Evolutionary conservation across 208 protist species (phyloP), one percentile per base, ranked within the genome.

Genomic region (Leishmania mexicana): DNA sequence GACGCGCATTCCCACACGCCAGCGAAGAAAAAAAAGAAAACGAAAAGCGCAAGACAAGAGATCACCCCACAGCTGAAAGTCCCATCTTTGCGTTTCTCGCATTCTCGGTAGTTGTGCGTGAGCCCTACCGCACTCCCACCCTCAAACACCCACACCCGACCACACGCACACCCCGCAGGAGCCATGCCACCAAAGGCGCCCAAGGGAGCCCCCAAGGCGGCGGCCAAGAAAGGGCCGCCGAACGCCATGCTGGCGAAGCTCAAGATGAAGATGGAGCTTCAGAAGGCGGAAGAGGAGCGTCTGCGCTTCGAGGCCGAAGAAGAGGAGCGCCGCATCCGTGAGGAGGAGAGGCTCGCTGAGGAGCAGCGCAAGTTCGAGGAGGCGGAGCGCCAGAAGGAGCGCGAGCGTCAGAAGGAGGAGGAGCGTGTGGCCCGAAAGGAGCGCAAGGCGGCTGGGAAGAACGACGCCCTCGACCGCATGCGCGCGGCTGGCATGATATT

Each of bases 231-330:
- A 85, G 93, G 92, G 68, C 89, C 92, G 47, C 90, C 93, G 17
- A 83, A 87, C 57, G 92, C 89, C 19, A 95, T 96, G 92, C 70
- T 98, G n/a, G 94, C 94, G 24, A 95, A 96, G 87, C 85, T 98
- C 35, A 98, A 98, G 85, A 89, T 91, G 87, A 93, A 97, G 89
- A 97, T 96, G 92, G 94, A 97, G 86, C 87, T 91, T 85, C 90
- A 97, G 83, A 90, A 91, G 54, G 90, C 85, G n/a, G 93, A 97
- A 58, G 92, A 98, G 83, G 88, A 97, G 51, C 94, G 95, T 19
- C 74, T 91, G 51, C 85, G 90, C 49, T 75, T 79, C 21, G 95
- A 98, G 81, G 89, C 76, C 24, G 93, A 97, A 81, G 94, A 98
- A 78, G 89, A 93, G 72, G 93, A 98, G 86, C 89, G 87, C 60